phyloP scores from a whole-genome alignment of 1,139 yeast species.

The Nakaseomyces delphensis region DNA sequence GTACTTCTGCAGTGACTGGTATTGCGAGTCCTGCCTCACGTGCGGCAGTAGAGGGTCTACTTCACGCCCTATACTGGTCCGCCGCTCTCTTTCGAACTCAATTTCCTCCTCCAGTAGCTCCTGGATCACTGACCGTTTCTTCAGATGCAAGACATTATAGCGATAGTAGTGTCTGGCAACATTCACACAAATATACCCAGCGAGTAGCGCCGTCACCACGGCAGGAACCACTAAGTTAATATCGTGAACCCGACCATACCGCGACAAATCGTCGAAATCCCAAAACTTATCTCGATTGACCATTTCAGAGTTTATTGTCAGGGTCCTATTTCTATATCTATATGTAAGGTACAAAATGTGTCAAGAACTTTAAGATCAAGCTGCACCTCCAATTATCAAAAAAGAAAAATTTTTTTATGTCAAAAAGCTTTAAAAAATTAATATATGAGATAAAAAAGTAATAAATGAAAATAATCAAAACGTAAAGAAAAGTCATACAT shows the following conservation, averaged over 20 bases:
- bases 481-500: too few relatives aligned
- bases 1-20: slow-evolving; percentile 4
- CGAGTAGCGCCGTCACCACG: slow-evolving; percentile 6
- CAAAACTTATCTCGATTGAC: slow-evolving; percentile 18
- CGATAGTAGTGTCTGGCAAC: slow-evolving; percentile 13
- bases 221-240: slow-evolving; percentile 17
- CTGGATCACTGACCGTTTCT: slow-evolving; percentile 9
- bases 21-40: slow-evolving; percentile 6
- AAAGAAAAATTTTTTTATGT: too few relatives aligned
- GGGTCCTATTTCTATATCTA: too few relatives aligned
- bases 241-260: slow-evolving; percentile 20
- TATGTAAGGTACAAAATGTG: too few relatives aligned
- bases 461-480: too few relatives aligned
- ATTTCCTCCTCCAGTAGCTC: slow-evolving; percentile 8
- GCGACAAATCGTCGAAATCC: slow-evolving; percentile 22
- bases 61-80: neutral
- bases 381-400: too few relatives aligned
- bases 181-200: slow-evolving; percentile 10
- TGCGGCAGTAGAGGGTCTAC: slow-evolving; percentile 15
- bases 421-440: too few relatives aligned
- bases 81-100: neutral
- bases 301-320: too few relatives aligned
- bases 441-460: too few relatives aligned
- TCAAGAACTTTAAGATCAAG: too few relatives aligned
- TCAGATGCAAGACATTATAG: slow-evolving; percentile 10